Evolutionary conservation across 495 filamentous ascomycete species (phyloP).

Genomic region (Penicillium samsonianum): DNA sequence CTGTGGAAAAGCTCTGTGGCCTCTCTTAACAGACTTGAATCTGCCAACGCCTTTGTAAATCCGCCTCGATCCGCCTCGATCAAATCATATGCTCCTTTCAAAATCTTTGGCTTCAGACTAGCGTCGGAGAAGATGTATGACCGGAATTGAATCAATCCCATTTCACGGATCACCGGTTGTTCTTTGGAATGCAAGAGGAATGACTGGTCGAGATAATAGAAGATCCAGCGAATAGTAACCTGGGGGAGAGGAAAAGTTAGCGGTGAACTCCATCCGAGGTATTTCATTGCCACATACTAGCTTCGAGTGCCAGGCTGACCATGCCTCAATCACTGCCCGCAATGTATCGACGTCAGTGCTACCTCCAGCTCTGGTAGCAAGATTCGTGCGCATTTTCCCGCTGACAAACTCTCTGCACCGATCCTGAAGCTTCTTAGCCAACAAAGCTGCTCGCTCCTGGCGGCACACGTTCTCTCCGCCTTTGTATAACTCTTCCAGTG

Average conservation of each 20-base stretch:
- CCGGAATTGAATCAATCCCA: conserved; percentile 60
- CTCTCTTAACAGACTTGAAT: conserved; percentile 63
- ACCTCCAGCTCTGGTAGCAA: conserved; percentile 51
- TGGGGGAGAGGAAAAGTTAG: conserved; percentile 33
- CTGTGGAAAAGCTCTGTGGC: conserved; percentile 78
- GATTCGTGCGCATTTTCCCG: conserved; percentile 52
- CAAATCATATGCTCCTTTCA: conserved; percentile 74
- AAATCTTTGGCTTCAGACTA: conserved; percentile 52
- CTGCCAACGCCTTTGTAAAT: conserved; percentile 30
- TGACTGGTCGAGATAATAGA: conserved; percentile 88
- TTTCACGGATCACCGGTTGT: conserved; percentile 56
- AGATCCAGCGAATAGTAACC: conserved; percentile 78
- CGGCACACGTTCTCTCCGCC: conserved; percentile 89
- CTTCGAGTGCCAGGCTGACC: conserved; percentile 78
- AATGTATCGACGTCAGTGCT: conserved; percentile 63
- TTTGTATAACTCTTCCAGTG: conserved; percentile 84
- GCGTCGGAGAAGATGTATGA: conserved; percentile 55
- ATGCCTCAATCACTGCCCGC: conserved; percentile 63
- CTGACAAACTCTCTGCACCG: conserved; percentile 65
- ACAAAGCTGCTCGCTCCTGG: conserved; percentile 63
- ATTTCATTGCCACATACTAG: conserved; percentile 52
- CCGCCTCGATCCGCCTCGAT: conserved; percentile 70
- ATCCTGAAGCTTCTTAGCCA: conserved; percentile 62
- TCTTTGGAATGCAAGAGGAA: conserved; percentile 72
- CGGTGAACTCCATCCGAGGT: conserved; percentile 3